Evolutionary conservation across 2,329 filamentous ascomycete species (phyloP).

Genomic region (Coniochaeta sp.): DNA sequence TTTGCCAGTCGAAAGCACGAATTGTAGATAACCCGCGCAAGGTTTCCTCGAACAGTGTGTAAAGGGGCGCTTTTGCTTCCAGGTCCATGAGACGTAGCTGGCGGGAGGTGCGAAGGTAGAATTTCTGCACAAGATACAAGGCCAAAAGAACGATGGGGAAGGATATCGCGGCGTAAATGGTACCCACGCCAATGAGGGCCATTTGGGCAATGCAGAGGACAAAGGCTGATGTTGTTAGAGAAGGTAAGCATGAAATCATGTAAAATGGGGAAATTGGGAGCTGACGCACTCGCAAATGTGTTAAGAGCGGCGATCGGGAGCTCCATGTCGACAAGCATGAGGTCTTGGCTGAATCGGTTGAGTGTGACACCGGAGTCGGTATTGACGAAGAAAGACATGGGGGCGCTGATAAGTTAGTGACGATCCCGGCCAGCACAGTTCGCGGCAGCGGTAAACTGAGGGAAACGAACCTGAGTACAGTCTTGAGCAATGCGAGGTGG

Average conservation of each 20-base stretch:
- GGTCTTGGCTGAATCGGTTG: slow-evolving; percentile 27
- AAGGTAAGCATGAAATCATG: not conserved
- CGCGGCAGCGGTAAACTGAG: no score
- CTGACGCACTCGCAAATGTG: slow-evolving; percentile 15
- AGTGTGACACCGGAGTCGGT: slow-evolving; percentile 25
- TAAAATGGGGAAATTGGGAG: slow-evolving; percentile 7
- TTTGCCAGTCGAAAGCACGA: slow-evolving; percentile 48
- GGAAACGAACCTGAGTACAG: slow-evolving; percentile 14
- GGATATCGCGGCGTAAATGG: slow-evolving; percentile 33
- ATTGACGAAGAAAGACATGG: slow-evolving; percentile 23
- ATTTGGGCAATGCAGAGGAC: slow-evolving; percentile 31
- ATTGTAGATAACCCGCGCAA: slow-evolving; percentile 40
- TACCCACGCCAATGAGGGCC: slow-evolving; percentile 34
- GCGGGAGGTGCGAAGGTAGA: slow-evolving; percentile 44
- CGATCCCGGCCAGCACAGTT: no score
- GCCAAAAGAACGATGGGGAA: slow-evolving; percentile 33
- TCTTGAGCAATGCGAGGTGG: slow-evolving; percentile 19
- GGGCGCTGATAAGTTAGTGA: slow-evolving; percentile 13
- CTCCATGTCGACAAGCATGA: slow-evolving; percentile 20
- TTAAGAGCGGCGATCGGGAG: slow-evolving; percentile 19
- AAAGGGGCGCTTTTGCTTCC: slow-evolving; percentile 44
- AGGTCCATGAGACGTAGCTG: slow-evolving; percentile 45
- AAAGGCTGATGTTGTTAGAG: slow-evolving; percentile 11
- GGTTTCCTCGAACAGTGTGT: slow-evolving; percentile 39
- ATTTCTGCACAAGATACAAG: slow-evolving; percentile 36